Conservation (phyloP, 2,329 filamentous ascomycete genomes). For the Pseudogymnoascus sp. region DNA sequence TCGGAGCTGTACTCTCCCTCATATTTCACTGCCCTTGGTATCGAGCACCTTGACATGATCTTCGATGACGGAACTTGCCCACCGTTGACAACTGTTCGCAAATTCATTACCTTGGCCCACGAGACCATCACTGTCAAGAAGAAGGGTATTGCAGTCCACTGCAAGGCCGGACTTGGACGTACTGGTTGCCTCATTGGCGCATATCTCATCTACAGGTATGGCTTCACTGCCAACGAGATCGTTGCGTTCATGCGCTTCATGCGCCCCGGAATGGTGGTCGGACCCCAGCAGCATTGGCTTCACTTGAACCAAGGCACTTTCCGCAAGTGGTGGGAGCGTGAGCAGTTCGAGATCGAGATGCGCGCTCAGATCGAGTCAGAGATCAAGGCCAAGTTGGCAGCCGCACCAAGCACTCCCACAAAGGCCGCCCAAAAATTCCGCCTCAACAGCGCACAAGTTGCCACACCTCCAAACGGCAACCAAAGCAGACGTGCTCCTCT, state of each 20-base stretch:
- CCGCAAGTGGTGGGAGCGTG: conserved; percentile 93
- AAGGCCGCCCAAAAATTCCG: conserved; percentile 53
- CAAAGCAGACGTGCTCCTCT: conserved; percentile 73
- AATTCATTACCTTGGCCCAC: conserved; percentile 91
- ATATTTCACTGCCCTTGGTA: conserved; percentile 94
- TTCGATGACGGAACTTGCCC: conserved; percentile 98
- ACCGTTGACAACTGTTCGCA: conserved; percentile 76
- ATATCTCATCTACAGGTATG: conserved; percentile 94
- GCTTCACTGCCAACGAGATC: conserved; percentile 94
- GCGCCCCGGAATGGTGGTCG: conserved; percentile 97
- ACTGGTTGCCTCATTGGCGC: conserved; percentile 96
- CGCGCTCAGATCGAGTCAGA: conserved; percentile 74
- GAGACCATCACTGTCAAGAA: conserved; percentile 87
- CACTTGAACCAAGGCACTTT: conserved; percentile 95
- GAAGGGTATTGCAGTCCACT: conserved; percentile 94
- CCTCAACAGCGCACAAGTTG: conserved; percentile 61
- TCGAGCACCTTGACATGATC: conserved; percentile 97
- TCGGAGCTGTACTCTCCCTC: conserved; percentile 92
- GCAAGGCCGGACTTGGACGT: conserved; percentile 91
- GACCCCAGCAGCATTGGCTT: conserved; percentile 97
- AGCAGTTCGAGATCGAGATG: conserved; percentile 46
- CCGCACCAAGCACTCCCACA: conserved; percentile 50
- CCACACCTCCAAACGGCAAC: conserved; percentile 77
- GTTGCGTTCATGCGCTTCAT: conserved; percentile 99
- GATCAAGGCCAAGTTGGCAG: conserved; percentile 30